Percentiles rank a stretch among this genome's conserved stretches.
These are phyloP conservation scores for Jackrogersella minutella DNA, from an alignment of 495 filamentous ascomycete genomes.

Conservation along the genomic window DNA sequence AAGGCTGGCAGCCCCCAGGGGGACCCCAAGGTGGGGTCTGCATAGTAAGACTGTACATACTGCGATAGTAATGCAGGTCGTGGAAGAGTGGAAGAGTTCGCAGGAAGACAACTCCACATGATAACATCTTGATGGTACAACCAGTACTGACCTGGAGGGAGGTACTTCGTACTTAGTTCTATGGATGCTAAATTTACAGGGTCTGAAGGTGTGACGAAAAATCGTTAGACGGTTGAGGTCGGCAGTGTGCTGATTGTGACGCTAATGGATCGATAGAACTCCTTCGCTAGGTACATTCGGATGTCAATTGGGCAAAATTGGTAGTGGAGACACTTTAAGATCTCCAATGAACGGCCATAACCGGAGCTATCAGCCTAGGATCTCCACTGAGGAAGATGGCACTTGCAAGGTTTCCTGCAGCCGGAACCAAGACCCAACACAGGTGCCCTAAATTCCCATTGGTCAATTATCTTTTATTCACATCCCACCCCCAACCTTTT, in stretches of 20 bases:
- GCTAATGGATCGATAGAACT: slow-evolving; percentile 7
- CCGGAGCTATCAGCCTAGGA: slow-evolving; percentile 21
- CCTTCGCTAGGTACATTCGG: slow-evolving; percentile 6
- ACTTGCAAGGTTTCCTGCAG: slow-evolving; percentile 27
- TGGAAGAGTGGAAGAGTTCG: slow-evolving; percentile 4
- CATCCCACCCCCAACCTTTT: slow-evolving; percentile 27
- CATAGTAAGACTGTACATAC: slow-evolving; percentile 29
- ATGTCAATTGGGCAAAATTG: slow-evolving; percentile 22
- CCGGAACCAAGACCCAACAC: slow-evolving; percentile 21
- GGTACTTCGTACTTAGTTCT: too few relatives aligned
- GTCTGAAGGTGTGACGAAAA: slow-evolving; percentile 21
- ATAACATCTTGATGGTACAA: too few relatives aligned
- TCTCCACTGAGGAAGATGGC: slow-evolving; percentile 17
- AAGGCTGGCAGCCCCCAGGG: slow-evolving; percentile 9
- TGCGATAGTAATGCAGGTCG: too few relatives aligned
- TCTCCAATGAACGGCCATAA: slow-evolving; percentile 37
- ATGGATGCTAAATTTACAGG: too few relatives aligned
- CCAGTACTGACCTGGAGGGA: too few relatives aligned
- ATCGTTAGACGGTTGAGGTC: background rate
- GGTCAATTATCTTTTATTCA: slow-evolving; percentile 11
- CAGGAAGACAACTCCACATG: background rate
- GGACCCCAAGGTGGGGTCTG: slow-evolving; percentile 3
- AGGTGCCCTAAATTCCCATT: slow-evolving; percentile 31
- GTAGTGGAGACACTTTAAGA: slow-evolving; percentile 15
- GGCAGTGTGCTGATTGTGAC: slow-evolving; percentile 15